Evolutionary conservation across 805 yeast genomes (phyloP), one percentile per base, ranked within the genome.

Genomic region (Wickerhamiella alocasiicola): DNA sequence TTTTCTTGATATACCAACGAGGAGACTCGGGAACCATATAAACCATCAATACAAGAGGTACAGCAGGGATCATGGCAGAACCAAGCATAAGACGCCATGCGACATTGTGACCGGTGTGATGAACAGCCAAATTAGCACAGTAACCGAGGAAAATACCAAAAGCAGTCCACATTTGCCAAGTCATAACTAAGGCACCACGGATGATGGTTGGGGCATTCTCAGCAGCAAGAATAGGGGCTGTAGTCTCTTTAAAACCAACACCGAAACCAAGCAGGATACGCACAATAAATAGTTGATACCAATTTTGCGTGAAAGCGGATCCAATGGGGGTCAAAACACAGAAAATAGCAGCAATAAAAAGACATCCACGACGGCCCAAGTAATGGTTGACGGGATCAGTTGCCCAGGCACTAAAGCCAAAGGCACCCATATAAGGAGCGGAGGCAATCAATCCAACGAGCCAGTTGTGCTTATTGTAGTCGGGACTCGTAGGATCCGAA

Each of bases 111-210:
- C 52, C 52, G 12, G 63, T 60, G 41, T 72, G 64, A 21, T 70
- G 68, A 53, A 76, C 74, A 1, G 77, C 78, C 44, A 76, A 66
- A 19, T 70, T 66, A 15, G 76, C 65, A 25, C 74, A 72, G 45
- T 74, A 73, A 16, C 83, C 83, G 48, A 77, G 63, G 71, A 74
- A 71, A 46, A 78, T 75, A 44, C 84, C 84, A 39, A 76, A 71
- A 2, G 83, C 82, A n/a, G 81, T 76, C 65, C 76, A 76, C 50
- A 74, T 72, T 60, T 78, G 83, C 80, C 81, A 77, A 60, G 72
- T 63, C 78, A 76, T 75, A 36, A 75, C 74, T 44, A 78, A 61
- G 1, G 81, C 72, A 36, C 84, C 84, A 53, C 83, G 64, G 30
- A 71, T 67, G 9, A 60, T 59, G 11, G 71, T 70, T 1, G 81